These are phyloP conservation scores for Castanea mollissima DNA, from an alignment of 306 rosid genomes.

Conservation along the genomic window DNA sequence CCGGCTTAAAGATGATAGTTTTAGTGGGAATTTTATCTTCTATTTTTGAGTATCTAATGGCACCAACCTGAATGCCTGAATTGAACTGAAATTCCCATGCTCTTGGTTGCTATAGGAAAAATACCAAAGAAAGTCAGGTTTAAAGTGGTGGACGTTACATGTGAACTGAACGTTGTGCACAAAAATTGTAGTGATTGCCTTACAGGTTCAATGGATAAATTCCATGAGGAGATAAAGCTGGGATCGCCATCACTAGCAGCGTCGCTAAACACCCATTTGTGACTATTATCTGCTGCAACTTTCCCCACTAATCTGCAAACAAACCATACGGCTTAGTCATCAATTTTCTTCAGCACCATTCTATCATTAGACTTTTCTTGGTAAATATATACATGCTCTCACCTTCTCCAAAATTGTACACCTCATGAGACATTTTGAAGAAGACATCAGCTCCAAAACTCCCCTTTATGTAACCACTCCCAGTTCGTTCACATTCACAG, in stretches of 20 bases:
- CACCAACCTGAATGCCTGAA: constrained; percentile 83
- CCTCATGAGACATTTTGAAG: constrained; percentile 99
- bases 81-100: constrained; percentile 86
- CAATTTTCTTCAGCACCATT: neutral
- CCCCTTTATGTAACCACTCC: constrained; percentile 41
- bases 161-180: neutral
- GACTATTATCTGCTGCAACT: constrained; percentile 77
- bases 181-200: neutral
- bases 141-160: neutral
- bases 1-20: neutral
- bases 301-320: constrained; percentile 70
- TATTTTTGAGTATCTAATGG: constrained; percentile 9
- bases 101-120: constrained; percentile 61
- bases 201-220: constrained; percentile 71
- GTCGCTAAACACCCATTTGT: constrained; percentile 82
- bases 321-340: constrained; percentile 5
- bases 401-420: constrained; percentile 94
- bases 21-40: neutral
- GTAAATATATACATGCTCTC: constrained; percentile 16
- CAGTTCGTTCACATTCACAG: constrained; percentile 65
- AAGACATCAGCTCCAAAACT: constrained; percentile 81
- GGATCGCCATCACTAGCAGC: constrained; percentile 58
- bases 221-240: constrained; percentile 67
- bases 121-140: neutral
- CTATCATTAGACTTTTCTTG: neutral